Base-by-base conservation (phyloP, 2,329 filamentous ascomycete species). In the Ophiostoma himal-ulmi region DNA sequence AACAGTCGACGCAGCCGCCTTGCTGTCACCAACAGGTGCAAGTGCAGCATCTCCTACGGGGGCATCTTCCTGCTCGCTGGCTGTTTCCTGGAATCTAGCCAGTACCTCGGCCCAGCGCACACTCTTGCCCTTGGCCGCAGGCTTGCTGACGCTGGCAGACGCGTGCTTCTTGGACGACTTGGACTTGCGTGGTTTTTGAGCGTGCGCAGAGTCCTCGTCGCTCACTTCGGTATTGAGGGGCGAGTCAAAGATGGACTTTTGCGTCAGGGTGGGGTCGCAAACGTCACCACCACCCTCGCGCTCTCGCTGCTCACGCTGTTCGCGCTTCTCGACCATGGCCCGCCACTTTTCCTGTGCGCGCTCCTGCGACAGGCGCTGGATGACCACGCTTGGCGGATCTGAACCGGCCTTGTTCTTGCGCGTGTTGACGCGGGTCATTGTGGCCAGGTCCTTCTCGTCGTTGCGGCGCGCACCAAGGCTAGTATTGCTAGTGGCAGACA, bases 401-500 rank as follows among this genome's bases (percentile, higher is more conserved):
- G 82, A 77, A 22, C 74, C 76, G 3, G 75, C 79, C 75, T 82
- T 83, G 72, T 84, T 84, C 73, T 81, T 82, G 37, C 80, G 77
- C 1, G 82, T 84, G 72, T 84, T 84, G 68, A 78, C 76, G 3
- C 79, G 75, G 0, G 82, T 83, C 60, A 82, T 71, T 1, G 79
- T 76, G 0, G 80, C 81, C 10, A 83, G 73, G 65, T 83, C 80
- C 74, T 81, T 82, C 60, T 82, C 82, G 17, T 77, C 78, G 71
- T 73, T 80, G 65, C 79, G 77, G 54, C 75, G 73, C 39, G 73
- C 69, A 3, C 72, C 72, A 11, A 73, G 71, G n/a, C 65, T 74
- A n/a, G 26, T 41, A 8, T 73, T 71, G 5, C 67, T 70, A 3
- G 70, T 70, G 20, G 65, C 70, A 4, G 70, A 70, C 26, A 75